Conservation (phyloP, 2,329 filamentous ascomycete genomes). For the Penicillium occitanis region DNA sequence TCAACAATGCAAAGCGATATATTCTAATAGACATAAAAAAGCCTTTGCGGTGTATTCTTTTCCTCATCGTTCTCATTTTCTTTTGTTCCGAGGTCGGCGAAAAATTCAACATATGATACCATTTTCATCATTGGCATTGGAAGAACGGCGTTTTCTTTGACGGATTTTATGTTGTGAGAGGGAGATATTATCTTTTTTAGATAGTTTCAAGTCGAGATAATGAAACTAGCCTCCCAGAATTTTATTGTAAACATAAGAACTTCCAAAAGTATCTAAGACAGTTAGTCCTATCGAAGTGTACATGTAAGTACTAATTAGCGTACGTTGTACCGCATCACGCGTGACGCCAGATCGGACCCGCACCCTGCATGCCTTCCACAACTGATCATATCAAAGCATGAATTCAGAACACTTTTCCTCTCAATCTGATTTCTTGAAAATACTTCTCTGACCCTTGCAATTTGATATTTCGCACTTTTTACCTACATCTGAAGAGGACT, state of each 20-base stretch:
- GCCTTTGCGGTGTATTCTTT: conserved; percentile 25
- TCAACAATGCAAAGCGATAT: conserved; percentile 52
- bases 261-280: neutral
- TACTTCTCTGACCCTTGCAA: neutral
- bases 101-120: conserved; percentile 52
- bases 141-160: conserved; percentile 40
- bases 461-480: no score
- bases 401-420: neutral
- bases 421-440: neutral
- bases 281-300: no score
- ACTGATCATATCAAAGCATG: neutral
- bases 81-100: conserved; percentile 39
- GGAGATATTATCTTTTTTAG: neutral
- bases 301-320: neutral
- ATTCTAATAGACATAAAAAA: conserved; percentile 38
- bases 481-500: neutral
- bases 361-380: neutral
- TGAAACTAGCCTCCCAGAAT: neutral
- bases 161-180: neutral
- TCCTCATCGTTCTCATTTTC: conserved; percentile 43
- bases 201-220: conserved; percentile 11
- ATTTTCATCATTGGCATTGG: conserved; percentile 45
- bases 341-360: conserved; percentile 20
- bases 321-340: conserved; percentile 9
- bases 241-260: neutral